Percentiles rank a stretch among this genome's conserved stretches.
phyloP scores from a whole-genome alignment of 768 basidiomycete species.

The Antrodiella citrinella region DNA sequence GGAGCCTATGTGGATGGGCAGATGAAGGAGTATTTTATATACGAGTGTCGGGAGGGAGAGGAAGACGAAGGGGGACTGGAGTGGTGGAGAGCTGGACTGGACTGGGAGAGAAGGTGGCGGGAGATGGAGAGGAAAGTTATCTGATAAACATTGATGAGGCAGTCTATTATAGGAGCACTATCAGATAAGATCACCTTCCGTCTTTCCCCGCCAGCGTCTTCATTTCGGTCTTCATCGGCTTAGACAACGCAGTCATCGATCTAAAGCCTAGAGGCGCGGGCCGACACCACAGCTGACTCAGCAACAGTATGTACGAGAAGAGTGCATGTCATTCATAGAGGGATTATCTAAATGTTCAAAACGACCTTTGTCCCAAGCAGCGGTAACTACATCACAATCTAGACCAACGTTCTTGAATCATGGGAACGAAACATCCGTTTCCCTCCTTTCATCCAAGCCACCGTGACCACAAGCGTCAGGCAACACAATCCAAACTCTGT shows the following conservation, averaged over 20 bases:
- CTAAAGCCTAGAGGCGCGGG: too few relatives aligned
- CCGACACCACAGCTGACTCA: too few relatives aligned
- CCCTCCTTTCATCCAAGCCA: slow-evolving; percentile 40
- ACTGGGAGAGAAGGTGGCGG: neutral
- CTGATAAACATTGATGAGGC: neutral
- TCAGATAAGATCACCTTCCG: slow-evolving; percentile 4
- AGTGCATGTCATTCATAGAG: too few relatives aligned
- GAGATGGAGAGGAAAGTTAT: neutral
- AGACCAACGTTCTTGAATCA: slow-evolving; percentile 36
- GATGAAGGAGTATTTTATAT: too few relatives aligned
- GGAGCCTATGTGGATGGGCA: too few relatives aligned
- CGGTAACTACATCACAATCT: too few relatives aligned
- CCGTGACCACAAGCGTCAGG: slow-evolving; percentile 46
- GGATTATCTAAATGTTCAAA: too few relatives aligned
- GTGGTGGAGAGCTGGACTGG: neutral
- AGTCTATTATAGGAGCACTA: neutral
- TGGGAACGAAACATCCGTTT: slow-evolving; percentile 31
- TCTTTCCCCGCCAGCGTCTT: neutral
- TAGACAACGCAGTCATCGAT: too few relatives aligned
- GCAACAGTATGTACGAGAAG: too few relatives aligned
- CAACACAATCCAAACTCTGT: slow-evolving; percentile 59
- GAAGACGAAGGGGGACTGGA: neutral
- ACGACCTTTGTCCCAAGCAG: too few relatives aligned
- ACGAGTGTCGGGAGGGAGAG: neutral
- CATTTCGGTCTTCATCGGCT: too few relatives aligned